A percentile compares a stretch with the other conserved stretches of the same genome.
phyloP scores from a whole-genome alignment of 305 asterid species.

The Solanum aculeatissimum region DNA sequence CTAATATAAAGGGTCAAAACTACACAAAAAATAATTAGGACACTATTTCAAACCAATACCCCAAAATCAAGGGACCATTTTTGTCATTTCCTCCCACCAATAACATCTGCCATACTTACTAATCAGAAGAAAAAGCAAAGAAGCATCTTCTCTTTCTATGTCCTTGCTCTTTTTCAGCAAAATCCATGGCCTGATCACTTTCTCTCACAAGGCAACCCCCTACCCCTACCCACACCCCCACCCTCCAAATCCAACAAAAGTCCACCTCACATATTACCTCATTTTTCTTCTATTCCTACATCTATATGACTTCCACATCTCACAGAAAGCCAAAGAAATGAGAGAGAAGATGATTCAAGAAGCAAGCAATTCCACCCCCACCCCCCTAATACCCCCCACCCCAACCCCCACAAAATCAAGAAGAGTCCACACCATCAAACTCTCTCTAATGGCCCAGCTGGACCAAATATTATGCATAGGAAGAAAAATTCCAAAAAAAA shows the following conservation, averaged over 20 bases:
- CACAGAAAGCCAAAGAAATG: not conserved
- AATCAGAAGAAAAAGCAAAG: constrained; percentile 11
- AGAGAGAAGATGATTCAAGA: not conserved
- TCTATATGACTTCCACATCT: not conserved
- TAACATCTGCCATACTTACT: constrained; percentile 30
- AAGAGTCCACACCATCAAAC: constrained; percentile 30
- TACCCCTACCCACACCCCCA: not conserved
- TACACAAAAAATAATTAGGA: not conserved
- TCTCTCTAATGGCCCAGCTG: constrained; percentile 64
- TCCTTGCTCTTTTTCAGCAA: constrained; percentile 29
- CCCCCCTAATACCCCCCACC: not conserved
- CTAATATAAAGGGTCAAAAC: not conserved
- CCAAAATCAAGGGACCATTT: not conserved
- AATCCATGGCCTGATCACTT: constrained; percentile 4
- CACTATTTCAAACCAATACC: not conserved
- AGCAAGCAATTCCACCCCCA: not conserved
- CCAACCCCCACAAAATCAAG: constrained; percentile 9
- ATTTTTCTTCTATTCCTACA: constrained; percentile 16
- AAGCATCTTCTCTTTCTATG: constrained; percentile 14
- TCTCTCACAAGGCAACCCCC: constrained; percentile 8
- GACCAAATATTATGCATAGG: constrained; percentile 41
- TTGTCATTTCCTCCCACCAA: not conserved
- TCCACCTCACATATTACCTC: not conserved
- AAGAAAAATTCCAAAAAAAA: not conserved
- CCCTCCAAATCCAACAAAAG: not conserved